phyloP scores from a whole-genome alignment of 306 rosid genomes.

The Quercus rubra region DNA sequence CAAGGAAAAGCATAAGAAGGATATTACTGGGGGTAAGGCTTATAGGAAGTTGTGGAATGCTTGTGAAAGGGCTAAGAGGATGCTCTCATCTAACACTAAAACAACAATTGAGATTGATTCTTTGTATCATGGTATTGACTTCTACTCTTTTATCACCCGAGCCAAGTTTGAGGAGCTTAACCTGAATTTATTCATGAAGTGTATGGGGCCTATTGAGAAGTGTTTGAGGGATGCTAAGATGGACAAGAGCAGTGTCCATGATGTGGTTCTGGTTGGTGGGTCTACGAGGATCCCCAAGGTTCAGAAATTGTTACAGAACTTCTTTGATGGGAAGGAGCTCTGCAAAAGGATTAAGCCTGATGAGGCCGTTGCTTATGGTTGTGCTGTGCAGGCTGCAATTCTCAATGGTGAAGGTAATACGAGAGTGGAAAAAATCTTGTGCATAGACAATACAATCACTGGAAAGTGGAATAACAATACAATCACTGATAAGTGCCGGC shows the following conservation, averaged over 20 bases:
- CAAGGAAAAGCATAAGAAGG: constrained; percentile 43
- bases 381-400: constrained; percentile 45
- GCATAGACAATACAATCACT: constrained; percentile 21
- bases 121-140: constrained; percentile 32
- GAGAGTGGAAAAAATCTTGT: constrained; percentile 37
- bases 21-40: constrained; percentile 31
- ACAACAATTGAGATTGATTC: constrained; percentile 45
- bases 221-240: constrained; percentile 32
- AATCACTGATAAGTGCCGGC: constrained; percentile 32
- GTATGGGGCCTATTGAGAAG: constrained; percentile 45
- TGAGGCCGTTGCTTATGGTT: constrained; percentile 43
- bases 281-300: constrained; percentile 46
- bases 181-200: constrained; percentile 32
- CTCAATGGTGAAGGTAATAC: constrained; percentile 34
- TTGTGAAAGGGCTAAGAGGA: constrained; percentile 48
- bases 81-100: constrained; percentile 34
- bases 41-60: constrained; percentile 33
- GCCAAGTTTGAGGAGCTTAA: constrained; percentile 36
- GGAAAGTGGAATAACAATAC: constrained; percentile 40
- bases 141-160: constrained; percentile 25
- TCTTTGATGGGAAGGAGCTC: constrained; percentile 40
- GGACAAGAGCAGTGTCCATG: constrained; percentile 27
- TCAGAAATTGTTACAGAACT: constrained; percentile 35
- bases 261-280: constrained; percentile 43
- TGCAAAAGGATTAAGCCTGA: constrained; percentile 47